A percentile compares a stretch with the other conserved stretches of the same genome.
These are phyloP conservation scores for Parathielavia hyrcaniae DNA, from an alignment of 495 filamentous ascomycete species.

Conservation along the genomic window DNA sequence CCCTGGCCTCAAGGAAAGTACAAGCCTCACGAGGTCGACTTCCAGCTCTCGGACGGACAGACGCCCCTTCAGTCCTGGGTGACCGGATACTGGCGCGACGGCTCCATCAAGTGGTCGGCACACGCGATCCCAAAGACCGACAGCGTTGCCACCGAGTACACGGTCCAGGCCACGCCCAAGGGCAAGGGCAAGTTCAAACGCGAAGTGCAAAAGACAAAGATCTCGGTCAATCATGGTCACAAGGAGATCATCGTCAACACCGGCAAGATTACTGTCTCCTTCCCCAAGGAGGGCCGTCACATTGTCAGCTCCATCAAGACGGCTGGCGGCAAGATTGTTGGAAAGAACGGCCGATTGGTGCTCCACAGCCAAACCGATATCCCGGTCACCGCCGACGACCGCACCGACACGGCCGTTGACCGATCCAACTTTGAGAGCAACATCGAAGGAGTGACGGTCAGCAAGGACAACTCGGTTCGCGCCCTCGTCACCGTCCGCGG, in stretches of 20 bases:
- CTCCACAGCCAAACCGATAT: slow-evolving; percentile 2
- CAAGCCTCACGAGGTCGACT: slow-evolving; percentile 9
- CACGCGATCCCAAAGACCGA: slow-evolving; percentile 2
- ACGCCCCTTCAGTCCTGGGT: slow-evolving; percentile 2
- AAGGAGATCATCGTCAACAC: slow-evolving; percentile 1
- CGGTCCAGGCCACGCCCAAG: not conserved
- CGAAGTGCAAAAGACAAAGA: not conserved
- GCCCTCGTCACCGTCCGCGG: slow-evolving; percentile 2
- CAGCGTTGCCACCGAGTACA: not conserved
- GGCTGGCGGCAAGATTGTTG: slow-evolving; percentile 3
- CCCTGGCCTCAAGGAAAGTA: slow-evolving; percentile 7
- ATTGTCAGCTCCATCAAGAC: slow-evolving; percentile 10
- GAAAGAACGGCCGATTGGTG: slow-evolving; percentile 1
- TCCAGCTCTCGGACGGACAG: not conserved
- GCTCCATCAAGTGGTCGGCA: slow-evolving; percentile 10
- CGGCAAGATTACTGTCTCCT: slow-evolving; percentile 3
- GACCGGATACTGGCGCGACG: slow-evolving; percentile 4
- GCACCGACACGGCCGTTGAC: not conserved
- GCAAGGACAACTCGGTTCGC: slow-evolving; percentile 6
- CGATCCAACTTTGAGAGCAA: slow-evolving; percentile 7
- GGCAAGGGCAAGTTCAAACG: not conserved
- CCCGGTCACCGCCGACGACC: not conserved
- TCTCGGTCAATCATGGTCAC: not conserved
- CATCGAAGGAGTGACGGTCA: slow-evolving; percentile 4
- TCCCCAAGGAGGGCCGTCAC: slow-evolving; percentile 1